Evolutionary conservation across 495 filamentous ascomycete species (phyloP), one percentile per base, ranked within the genome.

Genomic region (Cercophora samala): DNA sequence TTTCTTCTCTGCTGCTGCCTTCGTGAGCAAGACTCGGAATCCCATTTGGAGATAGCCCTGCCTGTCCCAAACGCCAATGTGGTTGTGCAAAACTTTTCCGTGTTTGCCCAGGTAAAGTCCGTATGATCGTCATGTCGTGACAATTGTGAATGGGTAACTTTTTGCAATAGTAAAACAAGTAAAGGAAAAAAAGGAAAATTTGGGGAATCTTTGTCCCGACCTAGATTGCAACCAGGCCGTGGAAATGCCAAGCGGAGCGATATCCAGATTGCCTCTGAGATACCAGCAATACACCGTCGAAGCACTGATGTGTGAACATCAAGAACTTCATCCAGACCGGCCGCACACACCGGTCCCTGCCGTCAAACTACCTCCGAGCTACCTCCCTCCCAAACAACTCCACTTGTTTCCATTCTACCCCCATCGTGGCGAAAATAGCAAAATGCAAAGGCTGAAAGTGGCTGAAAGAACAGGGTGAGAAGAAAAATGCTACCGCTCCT

Each of bases 211-310:
- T 42, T 11, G 62, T 58, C 52, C 54, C 66, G 58, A 62, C 67
- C 29, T 60, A 58, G 63, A 64, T 51, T 42, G 65, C 66, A 62
- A 62, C 67, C 58, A 23, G 64, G 69, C 26, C 60, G 15, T 37
- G 64, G 66, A 70, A 63, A 73, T 69, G 66, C 75, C 70, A 71
- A 74, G 60, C 63, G 58, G 70, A 54, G 62, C 67, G 69, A 71
- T 77, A 77, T 77, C 75, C 75, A 77, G 75, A 71, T 75, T 64
- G 72, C 72, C 68, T 69, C 66, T 64, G 61, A 66, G 68, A 74
- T 72, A 75, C 67, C 72, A 68, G 71, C 69, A 72, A 65, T 72
- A 69, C 37, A 46, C 37, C 70, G 66, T 68, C 70, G 68, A 67
- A 72, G 32, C 58, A 58, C 67, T 46, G 62, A 69, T 64, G 74